These are phyloP conservation scores for barrel medic (Medicago truncatula) DNA, from an alignment of 306 rosid genomes.

Conservation along the genomic window MtrunA17r5.0-ANR NC_053045.1:29220501-29221000, in stretches of 20 bases:
- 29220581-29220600: neutral
- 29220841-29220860: slow-evolving; percentile 48
- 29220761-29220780: slow-evolving; percentile 55
- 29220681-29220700: neutral
- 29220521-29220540: neutral
- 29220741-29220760: slow-evolving; percentile 63
- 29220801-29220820: slow-evolving; percentile 47
- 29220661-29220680: neutral
- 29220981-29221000: slow-evolving; percentile 70
- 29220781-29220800: slow-evolving; percentile 48
- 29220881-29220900: neutral
- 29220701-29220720: no score
- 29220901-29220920: neutral
- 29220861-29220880: neutral
- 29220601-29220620: neutral
- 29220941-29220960: slow-evolving; percentile 75
- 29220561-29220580: neutral
- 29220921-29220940: slow-evolving; percentile 71
- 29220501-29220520: neutral
- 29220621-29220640: neutral
- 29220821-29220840: slow-evolving; percentile 54
- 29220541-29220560: neutral
- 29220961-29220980: slow-evolving; percentile 82
- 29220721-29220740: neutral
- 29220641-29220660: neutral